Conservation (phyloP, 2,329 filamentous ascomycete genomes). For the Pseudogymnoascus sp. region DNA sequence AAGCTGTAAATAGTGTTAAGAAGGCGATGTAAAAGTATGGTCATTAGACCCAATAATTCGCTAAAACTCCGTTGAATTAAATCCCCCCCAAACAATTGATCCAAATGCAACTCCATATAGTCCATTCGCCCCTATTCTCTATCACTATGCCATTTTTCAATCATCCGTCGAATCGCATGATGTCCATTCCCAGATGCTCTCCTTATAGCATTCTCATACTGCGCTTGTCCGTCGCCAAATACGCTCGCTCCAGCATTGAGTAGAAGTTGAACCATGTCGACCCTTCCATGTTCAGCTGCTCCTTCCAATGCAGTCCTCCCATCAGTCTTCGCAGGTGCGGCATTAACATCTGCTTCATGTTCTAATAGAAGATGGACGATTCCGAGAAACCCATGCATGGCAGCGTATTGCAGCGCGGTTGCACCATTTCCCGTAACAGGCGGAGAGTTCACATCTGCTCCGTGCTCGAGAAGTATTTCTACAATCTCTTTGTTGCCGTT, state of each 20-base stretch:
- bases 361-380: not conserved
- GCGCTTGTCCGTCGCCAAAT: not conserved
- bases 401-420: not conserved
- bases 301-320: constrained; percentile 25
- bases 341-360: not conserved
- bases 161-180: not conserved
- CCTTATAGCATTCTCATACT: not conserved
- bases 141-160: not conserved
- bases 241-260: constrained; percentile 19
- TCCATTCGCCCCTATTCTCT: not conserved
- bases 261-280: constrained; percentile 27
- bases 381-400: not conserved
- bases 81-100: not conserved
- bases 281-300: constrained; percentile 28
- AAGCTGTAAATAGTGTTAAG: not conserved
- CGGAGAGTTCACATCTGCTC: not conserved
- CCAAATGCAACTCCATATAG: not conserved
- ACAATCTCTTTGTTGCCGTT: not conserved
- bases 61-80: not conserved
- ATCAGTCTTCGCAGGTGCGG: not conserved
- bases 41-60: not conserved
- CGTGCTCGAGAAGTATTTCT: not conserved
- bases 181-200: not conserved
- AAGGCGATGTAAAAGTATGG: not conserved
- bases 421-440: not conserved